A percentile compares a stretch with the other conserved stretches of the same genome.
Conservation (phyloP, 352 stramenopile species). For the Halophytophthora polymorphica region DNA sequence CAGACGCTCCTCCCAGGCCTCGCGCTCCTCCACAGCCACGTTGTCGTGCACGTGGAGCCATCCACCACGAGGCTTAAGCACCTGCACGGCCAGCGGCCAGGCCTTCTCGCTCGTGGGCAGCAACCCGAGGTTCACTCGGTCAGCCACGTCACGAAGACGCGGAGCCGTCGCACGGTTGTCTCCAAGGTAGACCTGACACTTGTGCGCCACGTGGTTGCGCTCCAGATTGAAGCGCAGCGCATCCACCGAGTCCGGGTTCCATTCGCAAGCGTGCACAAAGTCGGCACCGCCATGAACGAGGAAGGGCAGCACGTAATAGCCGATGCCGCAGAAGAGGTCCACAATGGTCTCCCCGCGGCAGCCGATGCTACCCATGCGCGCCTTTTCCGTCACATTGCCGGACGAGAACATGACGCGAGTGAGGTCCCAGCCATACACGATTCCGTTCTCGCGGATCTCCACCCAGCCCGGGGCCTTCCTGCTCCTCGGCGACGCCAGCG, state of each 20-base stretch:
- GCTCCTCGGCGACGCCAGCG: slow-evolving; percentile 31
- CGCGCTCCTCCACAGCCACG: slow-evolving; percentile 80
- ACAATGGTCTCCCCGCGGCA: slow-evolving; percentile 90
- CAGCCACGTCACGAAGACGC: slow-evolving; percentile 74
- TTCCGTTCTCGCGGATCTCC: slow-evolving; percentile 91
- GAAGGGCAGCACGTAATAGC: slow-evolving; percentile 96
- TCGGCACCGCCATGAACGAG: slow-evolving; percentile 87
- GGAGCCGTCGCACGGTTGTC: slow-evolving; percentile 87
- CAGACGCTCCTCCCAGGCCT: slow-evolving; percentile 74
- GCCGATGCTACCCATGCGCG: slow-evolving; percentile 87
- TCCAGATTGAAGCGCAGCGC: slow-evolving; percentile 90
- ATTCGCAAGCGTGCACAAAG: slow-evolving; percentile 94
- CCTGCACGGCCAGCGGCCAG: slow-evolving; percentile 90
- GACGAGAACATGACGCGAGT: slow-evolving; percentile 97
- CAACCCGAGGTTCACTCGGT: slow-evolving; percentile 94
- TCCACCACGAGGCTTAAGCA: slow-evolving; percentile 84
- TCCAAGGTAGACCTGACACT: slow-evolving; percentile 78
- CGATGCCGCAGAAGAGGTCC: slow-evolving; percentile 97
- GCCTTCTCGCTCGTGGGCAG: slow-evolving; percentile 94
- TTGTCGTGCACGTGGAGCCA: slow-evolving; percentile 97
- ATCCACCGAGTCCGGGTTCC: slow-evolving; percentile 92
- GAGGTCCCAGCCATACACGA: slow-evolving; percentile 94
- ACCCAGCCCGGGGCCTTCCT: slow-evolving; percentile 63
- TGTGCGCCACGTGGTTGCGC: slow-evolving; percentile 87
- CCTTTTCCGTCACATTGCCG: slow-evolving; percentile 96